Conservation (phyloP, 2,329 filamentous ascomycete species). For the Xylariaceae sp. region DNA sequence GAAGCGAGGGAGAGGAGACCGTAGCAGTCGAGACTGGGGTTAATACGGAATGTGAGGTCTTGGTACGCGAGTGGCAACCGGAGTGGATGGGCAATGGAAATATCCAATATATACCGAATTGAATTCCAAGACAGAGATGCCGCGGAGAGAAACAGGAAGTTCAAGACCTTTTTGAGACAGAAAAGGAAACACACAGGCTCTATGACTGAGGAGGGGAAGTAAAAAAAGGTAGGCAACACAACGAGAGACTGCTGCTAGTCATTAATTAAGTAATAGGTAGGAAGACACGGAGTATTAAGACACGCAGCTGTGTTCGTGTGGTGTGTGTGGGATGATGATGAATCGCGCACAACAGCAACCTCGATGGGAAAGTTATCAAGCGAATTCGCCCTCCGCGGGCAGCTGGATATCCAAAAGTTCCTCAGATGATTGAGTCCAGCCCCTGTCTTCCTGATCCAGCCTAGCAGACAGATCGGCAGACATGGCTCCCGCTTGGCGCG, state of each 20-base stretch:
- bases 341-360: constrained; percentile 5
- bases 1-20: not conserved
- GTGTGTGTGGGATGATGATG: too few species aligned
- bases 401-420: too few species aligned
- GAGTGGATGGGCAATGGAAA: too few species aligned
- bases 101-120: constrained; percentile 26
- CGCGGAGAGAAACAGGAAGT: constrained; percentile 22
- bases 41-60: constrained; percentile 28
- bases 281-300: too few species aligned
- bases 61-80: too few species aligned
- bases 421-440: too few species aligned
- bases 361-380: too few species aligned
- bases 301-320: too few species aligned
- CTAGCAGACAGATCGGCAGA: constrained; percentile 4
- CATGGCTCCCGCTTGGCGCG: constrained; percentile 9
- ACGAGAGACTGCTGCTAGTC: constrained; percentile 11
- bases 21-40: not conserved
- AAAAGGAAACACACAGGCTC: constrained; percentile 24
- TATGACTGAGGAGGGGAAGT: constrained; percentile 18
- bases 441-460: too few species aligned
- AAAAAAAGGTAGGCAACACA: constrained; percentile 17
- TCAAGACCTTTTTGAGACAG: constrained; percentile 24
- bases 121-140: constrained; percentile 30
- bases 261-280: constrained; percentile 10
- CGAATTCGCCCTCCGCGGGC: too few species aligned